Percentiles rank a stretch among this genome's conserved stretches.
Evolutionary conservation across 371 early-diverging fungal species (phyloP).

Genomic region (Circinella umbellata): DNA sequence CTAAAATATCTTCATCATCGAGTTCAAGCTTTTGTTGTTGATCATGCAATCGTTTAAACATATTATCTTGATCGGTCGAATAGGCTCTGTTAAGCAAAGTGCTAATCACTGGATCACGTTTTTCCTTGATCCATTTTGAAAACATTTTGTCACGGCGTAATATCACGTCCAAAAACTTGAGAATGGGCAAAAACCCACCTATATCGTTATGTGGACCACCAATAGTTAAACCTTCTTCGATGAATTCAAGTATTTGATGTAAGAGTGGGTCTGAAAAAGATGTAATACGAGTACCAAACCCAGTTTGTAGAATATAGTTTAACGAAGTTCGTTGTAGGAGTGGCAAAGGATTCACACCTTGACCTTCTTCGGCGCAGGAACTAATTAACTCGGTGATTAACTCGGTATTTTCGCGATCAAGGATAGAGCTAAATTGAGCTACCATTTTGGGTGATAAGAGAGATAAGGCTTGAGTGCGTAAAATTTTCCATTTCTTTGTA

Average conservation of each 20-base stretch:
- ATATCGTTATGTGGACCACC: conserved; percentile 7
- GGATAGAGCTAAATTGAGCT: conserved; percentile 4
- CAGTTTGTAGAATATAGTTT: conserved; percentile 7
- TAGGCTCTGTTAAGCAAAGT: conserved; percentile 8
- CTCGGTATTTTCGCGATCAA: neutral
- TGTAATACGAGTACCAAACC: conserved; percentile 9
- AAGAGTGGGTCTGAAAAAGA: neutral
- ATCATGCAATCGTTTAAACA: conserved; percentile 25
- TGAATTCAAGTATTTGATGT: neutral
- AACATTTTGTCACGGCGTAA: conserved; percentile 10
- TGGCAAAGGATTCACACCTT: neutral
- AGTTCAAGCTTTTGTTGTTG: conserved; percentile 12
- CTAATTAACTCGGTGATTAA: conserved; percentile 4
- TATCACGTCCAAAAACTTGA: conserved; percentile 1
- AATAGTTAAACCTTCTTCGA: conserved; percentile 7
- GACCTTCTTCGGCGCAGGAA: neutral
- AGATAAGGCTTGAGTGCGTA: conserved; percentile 12
- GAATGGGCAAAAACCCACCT: conserved; percentile 1
- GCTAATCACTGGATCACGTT: conserved; percentile 12
- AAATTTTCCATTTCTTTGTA: conserved; percentile 18
- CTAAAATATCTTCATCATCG: conserved; percentile 16
- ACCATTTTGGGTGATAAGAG: conserved; percentile 15
- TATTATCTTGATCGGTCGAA: conserved; percentile 9
- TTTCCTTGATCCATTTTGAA: neutral
- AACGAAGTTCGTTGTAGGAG: conserved; percentile 7